These are phyloP conservation scores for Linnemannia elongata DNA, from an alignment of 192 early-diverging fungal genomes.

Conservation along the genomic window DNA sequence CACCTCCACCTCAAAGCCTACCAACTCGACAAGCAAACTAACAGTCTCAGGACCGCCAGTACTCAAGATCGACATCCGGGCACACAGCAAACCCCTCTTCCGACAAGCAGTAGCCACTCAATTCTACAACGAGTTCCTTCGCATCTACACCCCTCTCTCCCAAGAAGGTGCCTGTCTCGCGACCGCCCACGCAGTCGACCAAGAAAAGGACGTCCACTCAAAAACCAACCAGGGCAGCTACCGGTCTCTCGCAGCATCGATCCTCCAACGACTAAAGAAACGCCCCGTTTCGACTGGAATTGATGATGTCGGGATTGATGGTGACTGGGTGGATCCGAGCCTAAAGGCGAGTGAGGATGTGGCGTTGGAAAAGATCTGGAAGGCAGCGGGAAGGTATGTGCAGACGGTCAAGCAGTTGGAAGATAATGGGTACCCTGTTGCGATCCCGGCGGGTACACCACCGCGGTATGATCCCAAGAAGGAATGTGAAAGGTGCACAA, in stretches of 20 bases:
- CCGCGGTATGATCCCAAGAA: constrained; percentile 9
- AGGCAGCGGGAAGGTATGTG: constrained; percentile 25
- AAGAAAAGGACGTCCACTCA: constrained; percentile 60
- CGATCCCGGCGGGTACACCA: constrained; percentile 8
- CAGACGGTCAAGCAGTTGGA: constrained; percentile 43
- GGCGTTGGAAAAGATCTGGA: constrained; percentile 19
- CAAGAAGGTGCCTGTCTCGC: constrained; percentile 51
- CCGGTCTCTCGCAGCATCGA: constrained; percentile 58
- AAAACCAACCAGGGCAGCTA: constrained; percentile 62
- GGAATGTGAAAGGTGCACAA: constrained; percentile 66
- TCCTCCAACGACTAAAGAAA: constrained; percentile 69
- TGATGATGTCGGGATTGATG: constrained; percentile 74
- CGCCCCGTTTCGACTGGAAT: constrained; percentile 59
- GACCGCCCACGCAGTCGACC: constrained; percentile 64
- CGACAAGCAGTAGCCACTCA: constrained; percentile 60
- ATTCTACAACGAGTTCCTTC: constrained; percentile 65
- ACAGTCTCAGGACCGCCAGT: constrained; percentile 51
- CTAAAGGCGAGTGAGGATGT: constrained; percentile 4
- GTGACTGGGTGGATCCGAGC: constrained; percentile 61
- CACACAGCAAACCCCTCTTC: constrained; percentile 58
- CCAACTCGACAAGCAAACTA: background rate
- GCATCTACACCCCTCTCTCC: constrained; percentile 67
- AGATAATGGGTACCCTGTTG: constrained; percentile 60
- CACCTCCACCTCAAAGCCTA: background rate
- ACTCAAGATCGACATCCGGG: constrained; percentile 53